phyloP scores from a whole-genome alignment of 805 yeast genomes.

The Yamadazyma sp. region DNA sequence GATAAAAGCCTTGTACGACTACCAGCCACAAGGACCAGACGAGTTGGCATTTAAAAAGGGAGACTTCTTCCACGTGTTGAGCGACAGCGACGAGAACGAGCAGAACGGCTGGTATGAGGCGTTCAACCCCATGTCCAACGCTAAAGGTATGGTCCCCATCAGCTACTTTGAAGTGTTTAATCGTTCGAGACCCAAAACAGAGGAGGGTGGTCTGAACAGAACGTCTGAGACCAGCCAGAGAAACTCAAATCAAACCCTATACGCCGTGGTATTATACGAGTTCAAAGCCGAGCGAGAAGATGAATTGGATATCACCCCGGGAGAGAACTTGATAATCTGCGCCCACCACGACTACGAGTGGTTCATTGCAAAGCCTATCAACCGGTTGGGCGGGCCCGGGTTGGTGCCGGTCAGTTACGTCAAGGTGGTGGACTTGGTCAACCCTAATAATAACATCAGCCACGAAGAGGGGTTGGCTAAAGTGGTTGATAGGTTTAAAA shows the following conservation, averaged over 20 bases:
- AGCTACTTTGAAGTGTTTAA: slow-evolving; percentile 78
- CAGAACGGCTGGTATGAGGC: slow-evolving; percentile 79
- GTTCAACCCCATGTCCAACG: slow-evolving; percentile 75
- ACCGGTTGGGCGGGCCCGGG: slow-evolving; percentile 95
- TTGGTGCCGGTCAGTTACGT: slow-evolving; percentile 90
- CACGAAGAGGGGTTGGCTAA: slow-evolving; percentile 46
- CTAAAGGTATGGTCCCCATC: slow-evolving; percentile 85
- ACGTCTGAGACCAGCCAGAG: slow-evolving; percentile 14
- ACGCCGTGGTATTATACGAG: slow-evolving; percentile 84
- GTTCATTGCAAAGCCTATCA: slow-evolving; percentile 97
- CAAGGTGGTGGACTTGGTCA: slow-evolving; percentile 73
- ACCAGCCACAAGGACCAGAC: slow-evolving; percentile 74
- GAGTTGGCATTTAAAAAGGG: slow-evolving; percentile 79
- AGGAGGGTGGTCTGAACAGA: not conserved
- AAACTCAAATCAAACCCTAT: slow-evolving; percentile 50
- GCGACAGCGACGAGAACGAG: slow-evolving; percentile 26
- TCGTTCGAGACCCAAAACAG: slow-evolving; percentile 46
- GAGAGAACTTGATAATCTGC: slow-evolving; percentile 88
- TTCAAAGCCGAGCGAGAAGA: slow-evolving; percentile 82
- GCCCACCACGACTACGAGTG: slow-evolving; percentile 97
- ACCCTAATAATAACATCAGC: slow-evolving; percentile 21
- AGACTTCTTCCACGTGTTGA: slow-evolving; percentile 79
- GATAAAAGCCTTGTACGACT: slow-evolving; percentile 77
- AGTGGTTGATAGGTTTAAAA: slow-evolving; percentile 60
- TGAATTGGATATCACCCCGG: slow-evolving; percentile 79